phyloP scores from a whole-genome alignment of 2,329 filamentous ascomycete genomes.

The Scytalidium sp. region DNA sequence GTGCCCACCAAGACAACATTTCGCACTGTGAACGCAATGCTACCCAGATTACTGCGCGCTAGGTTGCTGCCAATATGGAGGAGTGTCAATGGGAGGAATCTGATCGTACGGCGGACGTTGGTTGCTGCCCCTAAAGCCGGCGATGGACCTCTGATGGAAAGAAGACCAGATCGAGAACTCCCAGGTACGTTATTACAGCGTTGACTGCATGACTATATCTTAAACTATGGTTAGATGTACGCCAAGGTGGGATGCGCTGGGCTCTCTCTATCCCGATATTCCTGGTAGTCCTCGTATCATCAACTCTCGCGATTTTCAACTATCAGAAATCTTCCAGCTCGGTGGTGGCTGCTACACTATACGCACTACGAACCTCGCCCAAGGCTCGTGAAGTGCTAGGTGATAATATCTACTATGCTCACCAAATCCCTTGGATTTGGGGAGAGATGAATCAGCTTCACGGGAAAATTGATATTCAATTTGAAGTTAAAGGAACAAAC shows the following conservation, averaged over 20 bases:
- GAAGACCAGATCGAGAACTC: constrained; percentile 63
- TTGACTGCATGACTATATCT: neutral
- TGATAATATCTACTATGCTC: constrained; percentile 80
- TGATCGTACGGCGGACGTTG: constrained; percentile 40
- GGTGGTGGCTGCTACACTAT: constrained; percentile 83
- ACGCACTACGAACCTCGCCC: constrained; percentile 80
- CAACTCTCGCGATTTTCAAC: constrained; percentile 92
- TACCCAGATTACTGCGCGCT: constrained; percentile 24
- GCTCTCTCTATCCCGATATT: constrained; percentile 78
- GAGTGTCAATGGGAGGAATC: constrained; percentile 8
- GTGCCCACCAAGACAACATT: neutral
- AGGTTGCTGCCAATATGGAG: constrained; percentile 14
- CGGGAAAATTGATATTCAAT: constrained; percentile 83
- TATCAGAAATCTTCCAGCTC: constrained; percentile 94
- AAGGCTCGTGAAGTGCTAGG: constrained; percentile 75
- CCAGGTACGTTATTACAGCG: constrained; percentile 46
- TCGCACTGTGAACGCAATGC: constrained; percentile 17
- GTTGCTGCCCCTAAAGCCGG: constrained; percentile 55
- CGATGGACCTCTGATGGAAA: constrained; percentile 62
- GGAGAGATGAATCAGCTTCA: constrained; percentile 92
- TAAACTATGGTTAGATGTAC: constrained; percentile 16
- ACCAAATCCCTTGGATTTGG: constrained; percentile 78
- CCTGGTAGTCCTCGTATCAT: constrained; percentile 64
- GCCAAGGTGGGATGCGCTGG: constrained; percentile 49
- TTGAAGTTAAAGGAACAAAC: constrained; percentile 79